phyloP scores from a whole-genome alignment of 2,329 filamentous ascomycete genomes.

The Phyllosticta ampelicida region DNA sequence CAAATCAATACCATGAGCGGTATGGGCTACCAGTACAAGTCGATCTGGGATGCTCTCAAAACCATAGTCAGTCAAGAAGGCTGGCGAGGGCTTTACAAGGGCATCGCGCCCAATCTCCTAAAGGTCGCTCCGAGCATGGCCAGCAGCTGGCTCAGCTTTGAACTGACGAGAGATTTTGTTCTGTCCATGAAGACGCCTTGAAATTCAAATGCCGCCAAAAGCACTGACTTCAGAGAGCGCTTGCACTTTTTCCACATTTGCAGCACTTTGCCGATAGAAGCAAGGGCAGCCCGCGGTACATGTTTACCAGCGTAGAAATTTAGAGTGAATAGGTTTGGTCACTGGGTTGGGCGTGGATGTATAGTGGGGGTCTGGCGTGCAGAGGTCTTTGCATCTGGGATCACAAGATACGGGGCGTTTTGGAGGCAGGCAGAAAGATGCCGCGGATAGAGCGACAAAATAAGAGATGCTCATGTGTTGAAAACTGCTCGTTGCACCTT shows the following conservation, averaged over 20 bases:
- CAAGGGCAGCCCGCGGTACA: neutral
- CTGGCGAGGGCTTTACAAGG: constrained; percentile 80
- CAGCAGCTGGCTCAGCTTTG: constrained; percentile 95
- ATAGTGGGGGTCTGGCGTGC: neutral
- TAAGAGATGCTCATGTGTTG: neutral
- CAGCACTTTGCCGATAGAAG: neutral
- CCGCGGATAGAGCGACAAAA: neutral
- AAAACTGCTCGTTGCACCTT: too few species aligned
- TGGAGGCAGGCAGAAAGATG: neutral
- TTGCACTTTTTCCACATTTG: neutral
- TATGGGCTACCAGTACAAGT: constrained; percentile 92
- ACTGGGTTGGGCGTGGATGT: neutral
- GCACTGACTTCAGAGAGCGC: neutral
- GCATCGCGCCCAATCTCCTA: constrained; percentile 85
- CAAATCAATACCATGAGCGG: constrained; percentile 99
- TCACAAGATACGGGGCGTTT: neutral
- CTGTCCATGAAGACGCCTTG: constrained; percentile 39
- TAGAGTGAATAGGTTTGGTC: neutral
- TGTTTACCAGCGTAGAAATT: neutral
- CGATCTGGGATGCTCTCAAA: constrained; percentile 69
- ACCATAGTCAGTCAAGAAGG: constrained; percentile 81
- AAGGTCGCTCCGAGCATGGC: constrained; percentile 99
- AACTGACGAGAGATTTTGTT: constrained; percentile 81
- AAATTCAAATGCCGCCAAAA: neutral
- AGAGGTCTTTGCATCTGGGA: neutral